phyloP scores from a whole-genome alignment of 2,329 filamentous ascomycete genomes.

The Juglanconis oblonga region DNA sequence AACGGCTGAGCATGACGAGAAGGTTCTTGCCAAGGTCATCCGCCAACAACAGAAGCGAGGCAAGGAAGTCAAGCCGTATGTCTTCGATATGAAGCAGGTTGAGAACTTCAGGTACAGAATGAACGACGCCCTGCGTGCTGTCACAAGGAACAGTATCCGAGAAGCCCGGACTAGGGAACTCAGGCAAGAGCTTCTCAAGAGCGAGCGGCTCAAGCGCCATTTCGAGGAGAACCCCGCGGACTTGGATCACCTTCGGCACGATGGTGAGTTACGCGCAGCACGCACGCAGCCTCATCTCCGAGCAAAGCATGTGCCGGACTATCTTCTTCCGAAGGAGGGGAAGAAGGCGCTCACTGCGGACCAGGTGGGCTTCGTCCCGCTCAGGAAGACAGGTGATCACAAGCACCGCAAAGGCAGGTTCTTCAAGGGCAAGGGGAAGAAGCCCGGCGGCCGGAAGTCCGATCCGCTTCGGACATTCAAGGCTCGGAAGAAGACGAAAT shows the following conservation, averaged over 20 bases:
- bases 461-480: conserved; percentile 92
- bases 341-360: conserved; percentile 64
- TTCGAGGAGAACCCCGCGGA: conserved; percentile 97
- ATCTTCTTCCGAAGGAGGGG: conserved; percentile 76
- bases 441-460: conserved; percentile 60
- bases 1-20: conserved; percentile 78
- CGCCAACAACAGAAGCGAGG: conserved; percentile 75
- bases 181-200: conserved; percentile 84
- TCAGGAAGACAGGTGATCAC: conserved; percentile 49
- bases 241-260: conserved; percentile 81
- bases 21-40: conserved; percentile 74
- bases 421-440: conserved; percentile 41
- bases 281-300: conserved; percentile 85
- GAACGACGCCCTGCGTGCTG: conserved; percentile 84
- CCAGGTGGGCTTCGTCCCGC: conserved; percentile 74
- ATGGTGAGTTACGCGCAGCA: conserved; percentile 80
- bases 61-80: conserved; percentile 82
- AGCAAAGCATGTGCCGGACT: conserved; percentile 76
- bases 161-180: conserved; percentile 88
- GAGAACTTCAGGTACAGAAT: conserved; percentile 94
- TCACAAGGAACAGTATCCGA: conserved; percentile 85
- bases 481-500: conserved; percentile 46
- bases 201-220: conserved; percentile 89
- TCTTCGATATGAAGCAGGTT: conserved; percentile 91
- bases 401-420: conserved; percentile 42